Conservation (phyloP, 2,329 filamentous ascomycete species). For the Cercospora sojina region DNA sequence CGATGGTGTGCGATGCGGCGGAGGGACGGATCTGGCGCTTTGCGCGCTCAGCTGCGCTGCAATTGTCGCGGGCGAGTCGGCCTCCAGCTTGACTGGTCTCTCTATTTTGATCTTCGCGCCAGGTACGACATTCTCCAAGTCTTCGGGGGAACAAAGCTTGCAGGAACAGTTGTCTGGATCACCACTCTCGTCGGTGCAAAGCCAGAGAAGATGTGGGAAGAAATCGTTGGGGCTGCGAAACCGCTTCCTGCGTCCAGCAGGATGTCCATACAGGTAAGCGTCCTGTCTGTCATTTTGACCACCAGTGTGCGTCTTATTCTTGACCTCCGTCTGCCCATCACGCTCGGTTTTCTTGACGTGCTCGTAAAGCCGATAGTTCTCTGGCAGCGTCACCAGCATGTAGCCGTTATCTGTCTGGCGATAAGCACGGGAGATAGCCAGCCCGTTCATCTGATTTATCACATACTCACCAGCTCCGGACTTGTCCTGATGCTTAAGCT, state of each 20-base stretch:
- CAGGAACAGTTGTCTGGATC: slow-evolving; percentile 58
- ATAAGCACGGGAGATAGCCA: slow-evolving; percentile 8
- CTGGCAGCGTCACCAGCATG: slow-evolving; percentile 55
- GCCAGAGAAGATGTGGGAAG: slow-evolving; percentile 60
- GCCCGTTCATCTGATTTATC: background rate
- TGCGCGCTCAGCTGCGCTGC: slow-evolving; percentile 20
- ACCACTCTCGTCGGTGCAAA: slow-evolving; percentile 53
- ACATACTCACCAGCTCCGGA: slow-evolving; percentile 22
- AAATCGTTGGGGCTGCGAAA: slow-evolving; percentile 61
- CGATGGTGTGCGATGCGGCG: slow-evolving; percentile 13
- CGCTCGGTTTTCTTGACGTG: slow-evolving; percentile 54
- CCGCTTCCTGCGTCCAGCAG: slow-evolving; percentile 56
- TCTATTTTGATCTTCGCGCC: slow-evolving; percentile 24
- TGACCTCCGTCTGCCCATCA: slow-evolving; percentile 46
- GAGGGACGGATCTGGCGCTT: slow-evolving; percentile 21
- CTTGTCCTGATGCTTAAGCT: slow-evolving; percentile 41
- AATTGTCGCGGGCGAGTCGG: slow-evolving; percentile 8
- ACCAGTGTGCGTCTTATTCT: slow-evolving; percentile 50
- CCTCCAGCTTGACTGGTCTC: slow-evolving; percentile 25
- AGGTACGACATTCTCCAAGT: slow-evolving; percentile 45
- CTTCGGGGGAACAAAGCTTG: slow-evolving; percentile 57
- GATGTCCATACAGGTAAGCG: slow-evolving; percentile 61
- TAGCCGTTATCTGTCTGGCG: slow-evolving; percentile 42
- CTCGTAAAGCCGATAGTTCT: slow-evolving; percentile 59
- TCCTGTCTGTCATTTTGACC: slow-evolving; percentile 57